These are phyloP conservation scores for Gossypium arboreum DNA, from an alignment of 345 rosid species.

Conservation along the genomic window DNA sequence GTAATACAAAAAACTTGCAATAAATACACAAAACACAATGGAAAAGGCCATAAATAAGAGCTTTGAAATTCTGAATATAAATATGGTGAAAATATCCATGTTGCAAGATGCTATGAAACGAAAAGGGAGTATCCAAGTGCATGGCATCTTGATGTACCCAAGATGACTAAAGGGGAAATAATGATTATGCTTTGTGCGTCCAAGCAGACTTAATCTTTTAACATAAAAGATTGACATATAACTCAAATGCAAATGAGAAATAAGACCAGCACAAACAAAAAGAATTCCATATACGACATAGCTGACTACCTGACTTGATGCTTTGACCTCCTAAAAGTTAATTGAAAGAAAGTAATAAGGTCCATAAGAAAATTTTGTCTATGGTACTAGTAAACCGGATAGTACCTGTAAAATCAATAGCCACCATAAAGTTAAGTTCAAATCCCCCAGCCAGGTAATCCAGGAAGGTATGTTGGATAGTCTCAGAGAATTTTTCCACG, in stretches of 20 bases:
- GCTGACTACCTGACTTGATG: conserved; percentile 1
- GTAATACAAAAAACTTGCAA: not conserved
- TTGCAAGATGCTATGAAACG: not conserved
- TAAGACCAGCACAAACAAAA: conserved; percentile 9
- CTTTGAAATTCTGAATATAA: not conserved
- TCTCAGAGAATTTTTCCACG: conserved; percentile 67
- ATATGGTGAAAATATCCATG: not conserved
- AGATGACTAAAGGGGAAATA: not conserved
- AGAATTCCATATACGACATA: not conserved
- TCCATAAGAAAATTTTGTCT: not conserved
- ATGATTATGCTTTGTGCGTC: not conserved
- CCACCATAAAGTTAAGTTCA: conserved; percentile 91
- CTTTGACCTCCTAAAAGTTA: not conserved
- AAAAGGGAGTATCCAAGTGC: not conserved
- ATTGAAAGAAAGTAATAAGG: not conserved
- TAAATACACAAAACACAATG: not conserved
- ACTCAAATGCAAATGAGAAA: not conserved
- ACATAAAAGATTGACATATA: not conserved
- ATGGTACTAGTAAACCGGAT: conserved; percentile 13
- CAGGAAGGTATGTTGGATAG: conserved; percentile 62
- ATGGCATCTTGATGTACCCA: not conserved
- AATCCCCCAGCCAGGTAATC: conserved; percentile 81
- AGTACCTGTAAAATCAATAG: conserved; percentile 89
- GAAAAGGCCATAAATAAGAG: not conserved
- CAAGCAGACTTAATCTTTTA: not conserved